phyloP scores from a whole-genome alignment of 225 moss, liverwort and hornwort species.

The Asterella californica region DNA sequence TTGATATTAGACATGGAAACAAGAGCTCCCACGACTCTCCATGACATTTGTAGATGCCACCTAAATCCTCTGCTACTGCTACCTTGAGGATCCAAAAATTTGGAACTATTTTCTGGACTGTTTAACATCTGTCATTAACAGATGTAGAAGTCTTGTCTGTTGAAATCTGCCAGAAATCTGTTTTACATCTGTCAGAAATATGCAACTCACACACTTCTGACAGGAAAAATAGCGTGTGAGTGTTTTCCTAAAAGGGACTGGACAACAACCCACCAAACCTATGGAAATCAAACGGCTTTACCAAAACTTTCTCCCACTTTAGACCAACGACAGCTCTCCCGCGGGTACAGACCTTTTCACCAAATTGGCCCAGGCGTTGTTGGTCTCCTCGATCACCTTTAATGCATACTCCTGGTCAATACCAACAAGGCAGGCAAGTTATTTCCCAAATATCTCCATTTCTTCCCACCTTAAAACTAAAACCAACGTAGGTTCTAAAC shows the following conservation, averaged over 20 bases:
- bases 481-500: neutral
- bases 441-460: neutral
- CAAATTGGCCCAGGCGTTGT: constrained; percentile 87
- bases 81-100: constrained; percentile 8
- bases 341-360: constrained; percentile 81
- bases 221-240: constrained; percentile 10
- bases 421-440: neutral
- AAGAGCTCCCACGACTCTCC: constrained; percentile 11
- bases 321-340: constrained; percentile 59
- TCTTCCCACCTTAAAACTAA: no score
- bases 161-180: neutral
- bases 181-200: constrained; percentile 28
- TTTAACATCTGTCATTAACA: constrained; percentile 22
- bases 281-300: neutral
- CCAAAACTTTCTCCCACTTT: constrained; percentile 16
- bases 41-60: neutral
- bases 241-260: neutral
- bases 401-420: constrained; percentile 68
- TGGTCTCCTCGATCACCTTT: constrained; percentile 82
- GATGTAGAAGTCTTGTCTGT: no score
- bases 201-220: constrained; percentile 21
- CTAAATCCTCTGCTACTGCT: constrained; percentile 14
- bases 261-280: constrained; percentile 5
- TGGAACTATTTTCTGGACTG: neutral
- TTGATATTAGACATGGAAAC: constrained; percentile 11